Base-by-base conservation (phyloP, 371 early-diverging fungal species). In the Actinomortierella wolfii region DNA sequence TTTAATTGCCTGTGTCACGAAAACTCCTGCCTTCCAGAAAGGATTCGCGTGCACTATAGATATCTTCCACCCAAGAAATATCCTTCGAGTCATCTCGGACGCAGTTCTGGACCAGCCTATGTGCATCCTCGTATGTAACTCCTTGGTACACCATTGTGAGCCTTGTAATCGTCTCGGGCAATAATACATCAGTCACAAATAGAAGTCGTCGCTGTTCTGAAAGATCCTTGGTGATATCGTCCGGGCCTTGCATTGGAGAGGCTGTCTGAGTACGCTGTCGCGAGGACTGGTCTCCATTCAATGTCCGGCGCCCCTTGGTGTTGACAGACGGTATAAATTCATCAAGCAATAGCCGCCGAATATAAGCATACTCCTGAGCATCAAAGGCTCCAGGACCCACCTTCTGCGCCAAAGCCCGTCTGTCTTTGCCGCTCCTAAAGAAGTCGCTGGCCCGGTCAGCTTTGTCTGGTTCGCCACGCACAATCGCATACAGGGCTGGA, bases 11-110 rank as follows among this genome's bases (percentile, higher is more conserved):
- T n/a, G n/a, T n/a, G n/a, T n/a, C n/a, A n/a, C n/a, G n/a, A n/a
- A n/a, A 13, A 15, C n/a, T 39, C 20, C 15, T 18, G 40, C 65
- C 71, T 18, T 70, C 65, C 42, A 70, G 41, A 15, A 70, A 70
- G 1, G 71, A 70, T 26, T 70, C 71, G 18, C 71, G 48, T 28
- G 71, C 71, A 3, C 65, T 65, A 4, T 65, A 20, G 11, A 70
- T 47, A 21, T 70, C 71, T 8, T 70, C 71, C 4, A 70, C 61
- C 71, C 71, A 70, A 46, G 54, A 64, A 5, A 56, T 56, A 29
- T 68, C 68, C 9, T 47, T 61, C 18, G 17, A 25, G 8, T 62
- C 54, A 15, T 59, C 59, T 25, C 63, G 44, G 1, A n/a, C 25
- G 46, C 55, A 46, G 17, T 59, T 42, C 18, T 56, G 24, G 7